Evolutionary conservation across 2,329 filamentous ascomycete species (phyloP).

Genomic region (Neonectria sp.): DNA sequence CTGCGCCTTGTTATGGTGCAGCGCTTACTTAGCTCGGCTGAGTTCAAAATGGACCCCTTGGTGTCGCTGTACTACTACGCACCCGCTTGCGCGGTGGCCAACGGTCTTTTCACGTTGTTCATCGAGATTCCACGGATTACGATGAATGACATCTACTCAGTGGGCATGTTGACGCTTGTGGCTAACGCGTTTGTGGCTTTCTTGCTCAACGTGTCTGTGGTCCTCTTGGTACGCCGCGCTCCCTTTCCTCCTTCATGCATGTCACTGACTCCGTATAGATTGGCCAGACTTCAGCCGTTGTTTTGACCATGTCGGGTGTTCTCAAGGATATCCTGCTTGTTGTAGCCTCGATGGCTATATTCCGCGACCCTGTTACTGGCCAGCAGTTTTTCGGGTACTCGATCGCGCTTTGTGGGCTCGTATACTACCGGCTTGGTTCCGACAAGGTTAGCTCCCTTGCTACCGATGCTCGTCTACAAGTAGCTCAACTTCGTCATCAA

Average conservation of each 20-base stretch:
- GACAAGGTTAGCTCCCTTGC: slow-evolving; percentile 20
- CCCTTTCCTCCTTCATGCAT: too few relatives aligned
- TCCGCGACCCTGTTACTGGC: slow-evolving; percentile 25
- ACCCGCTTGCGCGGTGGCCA: slow-evolving; percentile 20
- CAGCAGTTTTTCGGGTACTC: slow-evolving; percentile 32
- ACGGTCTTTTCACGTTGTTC: slow-evolving; percentile 26
- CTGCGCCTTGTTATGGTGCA: slow-evolving; percentile 30
- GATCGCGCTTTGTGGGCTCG: slow-evolving; percentile 21
- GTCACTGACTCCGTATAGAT: slow-evolving; percentile 15
- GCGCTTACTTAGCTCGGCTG: slow-evolving; percentile 26
- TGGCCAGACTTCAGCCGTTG: slow-evolving; percentile 28
- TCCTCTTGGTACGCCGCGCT: slow-evolving; percentile 14
- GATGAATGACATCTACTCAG: slow-evolving; percentile 15
- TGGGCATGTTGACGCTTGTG: slow-evolving; percentile 21
- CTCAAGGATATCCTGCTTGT: slow-evolving; percentile 29
- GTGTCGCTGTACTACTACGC: slow-evolving; percentile 31
- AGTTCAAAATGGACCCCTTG: slow-evolving; percentile 31
- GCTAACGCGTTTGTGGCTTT: slow-evolving; percentile 27
- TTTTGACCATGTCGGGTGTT: slow-evolving; percentile 28
- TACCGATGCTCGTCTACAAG: slow-evolving; percentile 19
- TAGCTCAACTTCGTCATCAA: slow-evolving; percentile 25
- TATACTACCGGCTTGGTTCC: slow-evolving; percentile 24
- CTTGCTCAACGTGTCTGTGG: slow-evolving; percentile 31
- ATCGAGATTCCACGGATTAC: slow-evolving; percentile 22
- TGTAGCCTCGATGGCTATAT: slow-evolving; percentile 27